These are phyloP conservation scores for Anisodus tanguticus DNA, from an alignment of 257 asterid species.

Conservation along the genomic window DNA sequence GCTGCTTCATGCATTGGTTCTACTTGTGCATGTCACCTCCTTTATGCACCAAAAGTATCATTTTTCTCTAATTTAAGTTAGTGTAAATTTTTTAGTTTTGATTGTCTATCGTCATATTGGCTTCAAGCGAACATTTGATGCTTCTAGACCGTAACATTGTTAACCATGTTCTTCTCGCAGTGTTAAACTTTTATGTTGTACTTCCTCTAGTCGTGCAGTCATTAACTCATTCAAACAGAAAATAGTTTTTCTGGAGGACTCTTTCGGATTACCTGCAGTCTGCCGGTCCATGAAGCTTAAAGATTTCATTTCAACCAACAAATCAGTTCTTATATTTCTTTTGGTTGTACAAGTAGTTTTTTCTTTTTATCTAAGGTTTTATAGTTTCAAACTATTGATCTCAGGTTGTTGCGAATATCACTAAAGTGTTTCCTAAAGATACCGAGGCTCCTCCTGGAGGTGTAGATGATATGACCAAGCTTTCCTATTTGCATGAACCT, in stretches of 20 bases:
- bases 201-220: background rate
- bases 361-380: slow-evolving; percentile 6
- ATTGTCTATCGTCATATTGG: background rate
- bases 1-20: background rate
- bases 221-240: background rate
- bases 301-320: background rate
- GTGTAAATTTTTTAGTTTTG: background rate
- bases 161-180: background rate
- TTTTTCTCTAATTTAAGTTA: background rate
- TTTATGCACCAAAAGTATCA: background rate
- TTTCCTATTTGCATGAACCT: slow-evolving; percentile 98
- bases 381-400: slow-evolving; percentile 32
- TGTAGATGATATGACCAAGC: slow-evolving; percentile 99
- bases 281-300: slow-evolving; percentile 6
- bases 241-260: slow-evolving; percentile 2
- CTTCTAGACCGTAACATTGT: slow-evolving; percentile 10
- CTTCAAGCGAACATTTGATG: background rate
- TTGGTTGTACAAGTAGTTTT: background rate
- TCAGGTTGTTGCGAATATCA: slow-evolving; percentile 78
- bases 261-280: background rate
- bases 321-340: slow-evolving; percentile 6
- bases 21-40: background rate
- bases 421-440: slow-evolving; percentile 90
- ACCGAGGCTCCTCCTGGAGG: slow-evolving; percentile 99
- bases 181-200: background rate